Evolutionary conservation across 495 filamentous ascomycete species (phyloP), one percentile per base, ranked within the genome.

Genomic region (Sphaerosporella brunnea): DNA sequence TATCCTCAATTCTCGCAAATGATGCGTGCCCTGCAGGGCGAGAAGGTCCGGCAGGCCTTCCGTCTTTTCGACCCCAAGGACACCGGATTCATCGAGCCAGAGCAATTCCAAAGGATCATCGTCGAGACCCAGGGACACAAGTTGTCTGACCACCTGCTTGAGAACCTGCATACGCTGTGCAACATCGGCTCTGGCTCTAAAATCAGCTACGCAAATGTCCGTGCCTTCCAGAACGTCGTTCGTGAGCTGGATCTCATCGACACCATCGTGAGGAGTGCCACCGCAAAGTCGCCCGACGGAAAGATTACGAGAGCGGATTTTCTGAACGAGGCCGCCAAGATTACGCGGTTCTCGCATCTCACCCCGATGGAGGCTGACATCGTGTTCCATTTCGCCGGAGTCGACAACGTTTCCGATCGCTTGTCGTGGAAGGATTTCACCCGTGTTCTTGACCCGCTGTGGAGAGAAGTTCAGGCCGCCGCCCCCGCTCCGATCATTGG

Each of bases 301-400:
- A 93, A 82, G 66, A 95, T 97, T 59, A 93, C 88, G 3, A 74
- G 84, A 23, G 74, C 84, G 15, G 90, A 96, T 55, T 97, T 97
- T 65, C 66, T 97, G 37, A 93, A 94, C 65, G 86, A 94, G 65
- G 90, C 90, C 16, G 78, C 88, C 19, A 77, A 77, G 34, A 75
- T 86, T 55, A 90, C 86, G 20, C 77, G 92, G 18, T 97, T 94
- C 66, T 85, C 85, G 3, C 70, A 90, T 0, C 94, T 94, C 65
- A 95, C 90, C 0, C 90, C 90, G 1, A 94, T 97, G 88, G 90
- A 97, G 63, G 90, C 92, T 2, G 90, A 96, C 62, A 96, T 97
- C 53, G 73, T 97, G 15, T 97, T 97, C 70, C 90, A 97, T 64
- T 97, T 97, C 56, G 90, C 90, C 32, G 84, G 85, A 36, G 68